Evolutionary conservation across 1,284 basidiomycete genomes (phyloP).

Genomic region (Austropuccinia psidii): DNA sequence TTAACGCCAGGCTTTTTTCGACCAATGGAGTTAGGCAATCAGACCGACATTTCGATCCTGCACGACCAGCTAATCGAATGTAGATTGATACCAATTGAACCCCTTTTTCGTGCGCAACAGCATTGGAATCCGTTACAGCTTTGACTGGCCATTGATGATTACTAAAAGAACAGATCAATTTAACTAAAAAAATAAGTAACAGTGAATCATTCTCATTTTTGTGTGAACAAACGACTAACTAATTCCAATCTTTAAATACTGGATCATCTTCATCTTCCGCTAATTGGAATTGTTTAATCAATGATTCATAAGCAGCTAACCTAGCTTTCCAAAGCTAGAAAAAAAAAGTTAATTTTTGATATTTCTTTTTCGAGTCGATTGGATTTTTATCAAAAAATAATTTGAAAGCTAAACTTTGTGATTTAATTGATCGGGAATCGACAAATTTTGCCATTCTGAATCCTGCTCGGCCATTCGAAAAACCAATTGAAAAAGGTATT

Average conservation of each 20-base stretch:
- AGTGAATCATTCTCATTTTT: background rate
- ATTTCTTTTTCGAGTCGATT: background rate
- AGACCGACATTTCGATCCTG: constrained; percentile 62
- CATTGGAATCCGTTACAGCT: constrained; percentile 70
- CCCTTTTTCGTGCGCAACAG: constrained; percentile 95
- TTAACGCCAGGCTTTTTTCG: constrained; percentile 84
- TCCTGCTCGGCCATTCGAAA: constrained; percentile 33
- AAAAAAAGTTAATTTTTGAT: background rate
- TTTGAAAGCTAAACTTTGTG: constrained; percentile 6
- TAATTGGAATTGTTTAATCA: constrained; percentile 36
- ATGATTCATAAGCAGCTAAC: constrained; percentile 31
- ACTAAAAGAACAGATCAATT: constrained; percentile 39
- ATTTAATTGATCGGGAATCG: constrained; percentile 24
- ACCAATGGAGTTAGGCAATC: constrained; percentile 78
- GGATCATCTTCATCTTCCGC: constrained; percentile 34
- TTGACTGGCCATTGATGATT: constrained; percentile 26
- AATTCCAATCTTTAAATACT: constrained; percentile 35
- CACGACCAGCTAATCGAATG: constrained; percentile 85
- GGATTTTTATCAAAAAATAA: background rate
- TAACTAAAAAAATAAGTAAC: constrained; percentile 20
- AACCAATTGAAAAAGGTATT: no score
- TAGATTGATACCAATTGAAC: constrained; percentile 75
- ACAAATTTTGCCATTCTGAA: constrained; percentile 30
- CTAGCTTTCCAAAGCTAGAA: constrained; percentile 36
- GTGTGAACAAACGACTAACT: background rate